Evolutionary conservation across 805 yeast species (phyloP), one percentile per base, ranked within the genome.

Genomic region (Yarrowia deformans): DNA sequence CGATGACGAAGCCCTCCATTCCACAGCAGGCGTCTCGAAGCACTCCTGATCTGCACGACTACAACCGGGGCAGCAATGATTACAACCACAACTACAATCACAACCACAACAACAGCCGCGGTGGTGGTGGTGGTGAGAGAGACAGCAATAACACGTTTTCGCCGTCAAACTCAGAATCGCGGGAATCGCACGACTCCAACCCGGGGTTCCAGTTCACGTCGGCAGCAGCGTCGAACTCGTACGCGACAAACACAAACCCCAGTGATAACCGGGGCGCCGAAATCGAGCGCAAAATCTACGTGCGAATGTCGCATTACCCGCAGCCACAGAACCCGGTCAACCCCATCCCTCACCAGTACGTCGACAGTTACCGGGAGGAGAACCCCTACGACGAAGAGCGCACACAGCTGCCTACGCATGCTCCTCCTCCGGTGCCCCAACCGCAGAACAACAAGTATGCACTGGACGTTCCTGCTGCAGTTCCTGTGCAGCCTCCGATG

Each of bases 341-440:
- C 39, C 68, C 68, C 39, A 48, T 63, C 13, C 68, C 68, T 7
- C 68, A 63, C 37, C 46, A 49, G 56, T 63, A 63, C 48, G 68
- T 37, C 12, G 68, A 63, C 23, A 14, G 29, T 2, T 63, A 63
- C 48, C 35, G 29, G 39, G 68, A 63, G 39, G 68, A 48, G 39
- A 63, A 63, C 35, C 68, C 68, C 13, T 63, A 63, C 56, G 68
- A 48, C 16, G 56, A 63, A 18, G 68, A 63, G 39, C 56, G 56
- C 5, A 63, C 55, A 4, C 66, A 60, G 66, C 34, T 60, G 48
- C 55, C 68, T 8, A 63, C 55, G 18, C 56, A 63, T 16, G 56
- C 55, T 4, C 68, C 68, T 35, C 68, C 56, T 7, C 68, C 55
- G 5, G 48, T 63, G 4, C 68, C 56, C 2, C 68, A 48, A 37